Conservation (phyloP, 129 eudicot species). For the Sambucus nigra region DNA sequence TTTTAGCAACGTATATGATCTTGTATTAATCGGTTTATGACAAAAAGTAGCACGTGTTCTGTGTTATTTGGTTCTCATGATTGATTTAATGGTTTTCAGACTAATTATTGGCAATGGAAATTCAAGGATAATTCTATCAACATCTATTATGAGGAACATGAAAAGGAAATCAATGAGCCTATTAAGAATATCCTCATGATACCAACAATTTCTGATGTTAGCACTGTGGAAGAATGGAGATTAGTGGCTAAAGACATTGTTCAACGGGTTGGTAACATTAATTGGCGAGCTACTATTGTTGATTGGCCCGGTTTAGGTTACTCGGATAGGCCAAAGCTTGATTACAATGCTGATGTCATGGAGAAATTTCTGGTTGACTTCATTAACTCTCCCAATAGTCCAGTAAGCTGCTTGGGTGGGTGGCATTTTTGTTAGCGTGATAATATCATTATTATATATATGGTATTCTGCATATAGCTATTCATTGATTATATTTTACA, state of each 20-base stretch:
- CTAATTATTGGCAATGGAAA: constrained; percentile 71
- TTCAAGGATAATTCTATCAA: constrained; percentile 53
- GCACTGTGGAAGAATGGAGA: constrained; percentile 97
- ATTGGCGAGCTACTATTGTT: constrained; percentile 71
- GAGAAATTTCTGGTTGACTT: constrained; percentile 82
- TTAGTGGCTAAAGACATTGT: constrained; percentile 65
- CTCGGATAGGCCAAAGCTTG: constrained; percentile 86
- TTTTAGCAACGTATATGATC: neutral
- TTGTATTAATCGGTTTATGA: neutral
- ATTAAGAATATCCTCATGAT: constrained; percentile 65
- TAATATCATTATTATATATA: neutral
- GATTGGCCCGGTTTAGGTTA: constrained; percentile 97
- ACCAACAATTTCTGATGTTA: constrained; percentile 94
- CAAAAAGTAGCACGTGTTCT: neutral
- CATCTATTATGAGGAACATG: constrained; percentile 61
- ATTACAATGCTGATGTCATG: constrained; percentile 81
- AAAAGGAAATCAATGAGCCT: constrained; percentile 35
- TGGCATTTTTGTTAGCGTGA: neutral
- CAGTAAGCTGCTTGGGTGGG: constrained; percentile 45
- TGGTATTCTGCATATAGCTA: neutral
- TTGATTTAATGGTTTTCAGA: constrained; percentile 17
- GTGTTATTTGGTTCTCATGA: neutral
- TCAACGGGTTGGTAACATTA: constrained; percentile 33
- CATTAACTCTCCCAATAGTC: constrained; percentile 50
- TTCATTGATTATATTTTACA: neutral